Evolutionary conservation across 2,329 filamentous ascomycete species (phyloP), one percentile per base, ranked within the genome.

Genomic region (Talaromyces albobiverticillius): DNA sequence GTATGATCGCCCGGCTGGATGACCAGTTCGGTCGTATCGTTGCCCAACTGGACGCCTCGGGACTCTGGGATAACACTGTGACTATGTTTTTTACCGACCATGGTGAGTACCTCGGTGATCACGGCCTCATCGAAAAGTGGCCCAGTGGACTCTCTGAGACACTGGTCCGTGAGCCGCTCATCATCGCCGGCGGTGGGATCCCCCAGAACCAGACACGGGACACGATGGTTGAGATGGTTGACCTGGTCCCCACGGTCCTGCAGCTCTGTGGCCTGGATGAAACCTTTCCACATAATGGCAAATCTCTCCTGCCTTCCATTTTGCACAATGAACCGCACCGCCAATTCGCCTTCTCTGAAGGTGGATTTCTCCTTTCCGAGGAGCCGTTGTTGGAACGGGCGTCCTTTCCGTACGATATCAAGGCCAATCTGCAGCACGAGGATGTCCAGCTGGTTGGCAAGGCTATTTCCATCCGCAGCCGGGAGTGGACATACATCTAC

Each of bases 71-170:
- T 3, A 61, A 68, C 7, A 76, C 74, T 0, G 65, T 77, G 0
- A 76, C 73, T 0, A 67, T 77, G 64, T 58, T 56, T 22, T 58
- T 58, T 20, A 58, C 76, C 76, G 54, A 52, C 11, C 49, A 52
- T 10, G 76, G 76, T 3, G 75, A 79, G 50, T 79, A 74, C 48
- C 68, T 79, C 0, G 76, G 76, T 11, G 76, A 79, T 49, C 67
- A 77, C 50, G 76, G 76, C 0, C 61, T 79, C 11, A 74, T 80
- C 20, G 76, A 79, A 60, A 79, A 79, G 54, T 79, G 76, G 75
- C 76, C 74, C 0, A 76, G 72, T 0, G 76, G 71, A 2, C 58
- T 78, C 0, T 76, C 70, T 0, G 72, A 78, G 29, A 66, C 67
- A 1, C 65, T 79, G 1, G 66, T 72, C 0, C 73, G 73, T 14